Conservation (phyloP, 108 stramenopile species). For the Pinguiococcus pyrenoidosus region DNA sequence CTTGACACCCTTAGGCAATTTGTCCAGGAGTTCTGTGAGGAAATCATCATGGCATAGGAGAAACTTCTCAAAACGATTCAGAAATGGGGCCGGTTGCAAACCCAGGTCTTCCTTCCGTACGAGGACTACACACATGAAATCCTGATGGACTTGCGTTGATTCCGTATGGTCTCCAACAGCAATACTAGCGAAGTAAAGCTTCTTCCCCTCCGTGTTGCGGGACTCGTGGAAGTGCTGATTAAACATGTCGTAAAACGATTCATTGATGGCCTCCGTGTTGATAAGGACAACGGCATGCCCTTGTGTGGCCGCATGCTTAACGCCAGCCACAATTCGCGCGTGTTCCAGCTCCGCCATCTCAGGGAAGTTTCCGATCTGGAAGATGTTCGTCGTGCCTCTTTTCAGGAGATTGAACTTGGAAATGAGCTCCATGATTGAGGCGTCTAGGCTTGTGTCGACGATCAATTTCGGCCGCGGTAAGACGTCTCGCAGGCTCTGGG, state of each 20-base stretch:
- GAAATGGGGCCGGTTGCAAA: constrained; percentile 23
- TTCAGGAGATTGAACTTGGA: constrained; percentile 9
- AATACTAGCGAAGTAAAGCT: constrained; percentile 24
- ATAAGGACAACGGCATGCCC: constrained; percentile 22
- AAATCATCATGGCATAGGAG: constrained; percentile 19
- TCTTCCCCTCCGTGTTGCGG: constrained; percentile 11
- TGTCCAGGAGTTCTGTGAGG: constrained; percentile 7
- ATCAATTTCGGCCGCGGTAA: constrained; percentile 27
- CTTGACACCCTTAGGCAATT: no score
- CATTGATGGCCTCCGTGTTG: constrained; percentile 18
- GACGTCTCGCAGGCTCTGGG: constrained; percentile 13
- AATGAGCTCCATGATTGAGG: constrained; percentile 18
- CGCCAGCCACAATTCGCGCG: constrained; percentile 14
- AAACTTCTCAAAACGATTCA: constrained; percentile 37
- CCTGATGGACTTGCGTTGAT: constrained; percentile 9
- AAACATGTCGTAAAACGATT: constrained; percentile 36
- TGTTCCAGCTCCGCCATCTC: constrained; percentile 18
- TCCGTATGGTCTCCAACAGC: constrained; percentile 28
- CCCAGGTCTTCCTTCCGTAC: constrained; percentile 15
- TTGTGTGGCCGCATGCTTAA: constrained; percentile 25
- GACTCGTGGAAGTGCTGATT: constrained; percentile 31
- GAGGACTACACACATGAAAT: constrained; percentile 21
- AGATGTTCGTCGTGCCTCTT: constrained; percentile 7
- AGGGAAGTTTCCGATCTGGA: constrained; percentile 9
- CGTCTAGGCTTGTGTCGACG: constrained; percentile 21